Percentiles rank a stretch among this genome's conserved stretches.
These are phyloP conservation scores for Rhynchosporium agropyri DNA, from an alignment of 2,329 filamentous ascomycete species.

Conservation along the genomic window DNA sequence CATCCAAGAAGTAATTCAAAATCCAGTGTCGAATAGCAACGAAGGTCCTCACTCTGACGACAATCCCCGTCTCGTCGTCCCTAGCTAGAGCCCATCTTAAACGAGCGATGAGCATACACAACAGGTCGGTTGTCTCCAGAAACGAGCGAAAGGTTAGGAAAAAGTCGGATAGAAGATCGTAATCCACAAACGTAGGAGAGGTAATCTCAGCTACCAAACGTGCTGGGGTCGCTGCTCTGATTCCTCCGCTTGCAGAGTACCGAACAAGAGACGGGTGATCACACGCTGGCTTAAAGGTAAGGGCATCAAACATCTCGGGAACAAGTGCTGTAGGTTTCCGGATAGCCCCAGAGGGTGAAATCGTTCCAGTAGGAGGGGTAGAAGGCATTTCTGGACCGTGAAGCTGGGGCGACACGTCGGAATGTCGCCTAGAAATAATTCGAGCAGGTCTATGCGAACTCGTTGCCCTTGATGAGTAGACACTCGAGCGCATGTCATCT, in stretches of 20 bases:
- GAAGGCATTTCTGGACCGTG: slow-evolving; percentile 24
- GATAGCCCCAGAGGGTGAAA: slow-evolving; percentile 26
- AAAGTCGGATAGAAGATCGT: slow-evolving; percentile 95
- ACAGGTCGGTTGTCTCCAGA: slow-evolving; percentile 72
- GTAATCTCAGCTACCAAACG: slow-evolving; percentile 95
- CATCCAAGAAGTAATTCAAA: slow-evolving; percentile 94
- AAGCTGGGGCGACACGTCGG: slow-evolving; percentile 40
- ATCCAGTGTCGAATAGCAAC: slow-evolving; percentile 97
- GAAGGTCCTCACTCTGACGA: slow-evolving; percentile 94
- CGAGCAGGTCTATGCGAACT: slow-evolving; percentile 32
- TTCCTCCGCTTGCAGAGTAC: slow-evolving; percentile 73
- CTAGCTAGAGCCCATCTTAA: slow-evolving; percentile 84
- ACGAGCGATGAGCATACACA: slow-evolving; percentile 82
- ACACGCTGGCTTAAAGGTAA: slow-evolving; percentile 76
- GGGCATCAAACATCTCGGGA: slow-evolving; percentile 78
- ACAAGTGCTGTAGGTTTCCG: slow-evolving; percentile 52
- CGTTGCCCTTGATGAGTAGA: slow-evolving; percentile 43
- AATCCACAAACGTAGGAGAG: slow-evolving; percentile 92
- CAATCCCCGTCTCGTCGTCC: slow-evolving; percentile 81
- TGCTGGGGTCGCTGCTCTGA: slow-evolving; percentile 86
- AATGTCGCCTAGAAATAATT: slow-evolving; percentile 39
- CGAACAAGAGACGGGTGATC: slow-evolving; percentile 82
- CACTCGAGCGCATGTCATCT: slow-evolving; percentile 70
- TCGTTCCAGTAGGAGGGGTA: slow-evolving; percentile 25
- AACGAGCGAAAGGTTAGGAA: slow-evolving; percentile 94